Evolutionary conservation across 805 yeast species (phyloP).

Genomic region (Yamadazyma philogaea): DNA sequence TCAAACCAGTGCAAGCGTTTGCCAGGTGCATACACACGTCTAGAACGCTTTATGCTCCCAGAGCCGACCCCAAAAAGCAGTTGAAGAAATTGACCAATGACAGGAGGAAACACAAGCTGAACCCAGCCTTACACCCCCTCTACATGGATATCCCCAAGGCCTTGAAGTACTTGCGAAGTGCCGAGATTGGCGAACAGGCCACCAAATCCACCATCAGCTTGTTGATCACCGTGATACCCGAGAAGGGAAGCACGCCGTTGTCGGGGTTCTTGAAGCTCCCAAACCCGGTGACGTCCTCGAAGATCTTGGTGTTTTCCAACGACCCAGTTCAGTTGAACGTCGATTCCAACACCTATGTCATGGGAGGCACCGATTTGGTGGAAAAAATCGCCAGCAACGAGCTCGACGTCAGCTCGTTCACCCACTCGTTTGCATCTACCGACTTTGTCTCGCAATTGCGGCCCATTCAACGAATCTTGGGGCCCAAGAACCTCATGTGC

Average conservation of each 20-base stretch:
- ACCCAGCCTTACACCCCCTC: slow-evolving; percentile 51
- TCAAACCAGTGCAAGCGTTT: neutral
- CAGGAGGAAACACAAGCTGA: slow-evolving; percentile 30
- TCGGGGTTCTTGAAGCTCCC: slow-evolving; percentile 73
- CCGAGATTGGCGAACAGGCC: slow-evolving; percentile 82
- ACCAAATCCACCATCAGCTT: slow-evolving; percentile 64
- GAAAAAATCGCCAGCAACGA: slow-evolving; percentile 54
- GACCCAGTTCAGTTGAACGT: slow-evolving; percentile 42
- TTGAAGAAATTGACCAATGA: slow-evolving; percentile 23
- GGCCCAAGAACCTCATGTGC: slow-evolving; percentile 91
- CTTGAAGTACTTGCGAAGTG: slow-evolving; percentile 75
- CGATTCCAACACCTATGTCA: slow-evolving; percentile 57
- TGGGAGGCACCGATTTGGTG: slow-evolving; percentile 72
- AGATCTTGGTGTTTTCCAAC: slow-evolving; percentile 66
- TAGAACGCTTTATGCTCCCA: slow-evolving; percentile 3
- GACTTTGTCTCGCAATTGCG: slow-evolving; percentile 65
- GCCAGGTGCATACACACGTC: slow-evolving; percentile 4
- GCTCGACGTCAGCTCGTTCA: slow-evolving; percentile 50
- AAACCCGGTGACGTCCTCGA: slow-evolving; percentile 62
- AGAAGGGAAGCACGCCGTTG: slow-evolving; percentile 73
- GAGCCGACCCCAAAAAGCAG: slow-evolving; percentile 18
- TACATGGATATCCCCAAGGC: slow-evolving; percentile 74
- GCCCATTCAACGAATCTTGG: slow-evolving; percentile 73
- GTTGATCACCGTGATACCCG: slow-evolving; percentile 62
- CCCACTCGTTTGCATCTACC: slow-evolving; percentile 81